Conservation (phyloP, 495 filamentous ascomycete species). For the Evernia prunastri region DNA sequence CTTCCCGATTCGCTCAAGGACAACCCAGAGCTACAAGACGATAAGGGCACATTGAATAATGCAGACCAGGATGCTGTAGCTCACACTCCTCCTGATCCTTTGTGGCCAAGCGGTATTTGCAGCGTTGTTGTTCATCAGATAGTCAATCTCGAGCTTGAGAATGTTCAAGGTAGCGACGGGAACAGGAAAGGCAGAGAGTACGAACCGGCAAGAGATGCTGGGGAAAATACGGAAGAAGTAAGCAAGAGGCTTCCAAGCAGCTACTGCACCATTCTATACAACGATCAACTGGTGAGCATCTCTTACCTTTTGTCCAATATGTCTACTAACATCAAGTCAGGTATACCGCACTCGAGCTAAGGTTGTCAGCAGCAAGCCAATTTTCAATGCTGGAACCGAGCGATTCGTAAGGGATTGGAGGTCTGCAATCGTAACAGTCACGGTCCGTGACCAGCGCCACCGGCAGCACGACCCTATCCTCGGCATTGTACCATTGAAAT, state of each 20-base stretch:
- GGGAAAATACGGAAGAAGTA: slow-evolving; percentile 75
- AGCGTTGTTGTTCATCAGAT: slow-evolving; percentile 87
- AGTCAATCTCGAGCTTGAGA: slow-evolving; percentile 82
- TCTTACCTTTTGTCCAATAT: not conserved
- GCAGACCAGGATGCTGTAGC: slow-evolving; percentile 74
- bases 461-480: slow-evolving; percentile 92
- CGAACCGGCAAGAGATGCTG: slow-evolving; percentile 81
- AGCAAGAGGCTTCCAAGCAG: slow-evolving; percentile 71
- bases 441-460: slow-evolving; percentile 79
- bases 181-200: slow-evolving; percentile 75
- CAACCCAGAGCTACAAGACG: slow-evolving; percentile 74
- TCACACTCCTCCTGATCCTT: slow-evolving; percentile 85
- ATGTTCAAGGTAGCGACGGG: slow-evolving; percentile 62
- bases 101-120: slow-evolving; percentile 86
- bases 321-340: slow-evolving; percentile 25
- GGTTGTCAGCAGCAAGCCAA: slow-evolving; percentile 85
- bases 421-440: slow-evolving; percentile 75
- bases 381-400: slow-evolving; percentile 94
- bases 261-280: slow-evolving; percentile 86
- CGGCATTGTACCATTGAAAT: slow-evolving; percentile 78
- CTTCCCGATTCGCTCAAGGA: slow-evolving; percentile 67
- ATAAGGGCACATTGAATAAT: slow-evolving; percentile 72
- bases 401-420: slow-evolving; percentile 94
- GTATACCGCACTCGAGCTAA: slow-evolving; percentile 87
- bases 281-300: slow-evolving; percentile 66